These are phyloP conservation scores for Chloranthus sessilifolius DNA, from an alignment of 164 flowering plant species.

Conservation along the genomic window DNA sequence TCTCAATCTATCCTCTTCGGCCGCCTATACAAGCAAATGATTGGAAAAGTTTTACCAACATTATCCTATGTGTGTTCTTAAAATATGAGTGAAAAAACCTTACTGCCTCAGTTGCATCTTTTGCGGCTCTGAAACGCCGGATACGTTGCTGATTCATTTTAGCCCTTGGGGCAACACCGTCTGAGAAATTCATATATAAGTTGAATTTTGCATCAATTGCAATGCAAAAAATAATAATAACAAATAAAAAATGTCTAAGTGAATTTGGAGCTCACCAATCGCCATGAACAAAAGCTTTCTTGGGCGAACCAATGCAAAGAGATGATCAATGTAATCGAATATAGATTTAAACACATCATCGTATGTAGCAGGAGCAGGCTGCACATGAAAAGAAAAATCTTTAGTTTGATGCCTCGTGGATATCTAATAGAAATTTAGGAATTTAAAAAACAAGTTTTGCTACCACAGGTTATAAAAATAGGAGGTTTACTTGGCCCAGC, in stretches of 20 bases:
- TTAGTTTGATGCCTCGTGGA: no score
- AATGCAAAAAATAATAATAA: neutral
- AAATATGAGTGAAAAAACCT: conserved; percentile 24
- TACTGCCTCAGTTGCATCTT: conserved; percentile 97
- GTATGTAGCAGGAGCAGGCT: conserved; percentile 86
- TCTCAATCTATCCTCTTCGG: conserved; percentile 81
- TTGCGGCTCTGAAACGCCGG: conserved; percentile 95
- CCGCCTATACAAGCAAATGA: conserved; percentile 47
- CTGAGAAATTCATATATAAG: conserved; percentile 29
- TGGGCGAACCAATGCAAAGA: conserved; percentile 84
- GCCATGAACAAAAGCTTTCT: conserved; percentile 95
- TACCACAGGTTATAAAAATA: no score
- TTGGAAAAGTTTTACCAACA: neutral
- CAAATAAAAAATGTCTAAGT: neutral
- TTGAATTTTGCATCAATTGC: neutral
- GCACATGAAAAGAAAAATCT: conserved; percentile 26
- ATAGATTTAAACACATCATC: conserved; percentile 80
- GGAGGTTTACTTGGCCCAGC: no score
- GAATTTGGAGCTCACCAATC: conserved; percentile 53
- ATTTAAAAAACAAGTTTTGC: no score
- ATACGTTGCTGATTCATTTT: conserved; percentile 99
- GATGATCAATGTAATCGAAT: conserved; percentile 91
- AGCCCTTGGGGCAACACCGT: conserved; percentile 99
- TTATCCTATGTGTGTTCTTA: neutral
- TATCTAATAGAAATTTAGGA: no score